Evolutionary conservation across 139 green algal species (phyloP), one percentile per base, ranked within the genome.

Genomic region (Chlorella sp.): DNA sequence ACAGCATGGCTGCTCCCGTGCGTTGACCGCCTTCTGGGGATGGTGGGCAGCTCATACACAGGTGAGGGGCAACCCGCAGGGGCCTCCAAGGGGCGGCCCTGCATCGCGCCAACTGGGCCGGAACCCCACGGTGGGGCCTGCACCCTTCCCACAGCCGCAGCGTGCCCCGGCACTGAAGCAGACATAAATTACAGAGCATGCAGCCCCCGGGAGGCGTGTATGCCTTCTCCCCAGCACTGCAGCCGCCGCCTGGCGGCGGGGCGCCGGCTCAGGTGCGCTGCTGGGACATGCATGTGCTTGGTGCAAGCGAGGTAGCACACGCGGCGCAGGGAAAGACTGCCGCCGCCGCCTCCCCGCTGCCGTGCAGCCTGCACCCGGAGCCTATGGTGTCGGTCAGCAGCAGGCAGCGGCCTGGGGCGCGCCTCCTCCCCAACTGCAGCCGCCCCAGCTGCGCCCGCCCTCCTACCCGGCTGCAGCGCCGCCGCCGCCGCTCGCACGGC

Each of bases 191-290:
- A 18, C 51, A 18, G 51, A 80, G 20, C 65, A 85, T 85, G 80
- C 80, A 85, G 38, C 80, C 71, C 15, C 9, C 39, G 13, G 34
- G 34, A 4, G 80, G 80, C 55, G 64, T n/a, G 15, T 85, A 57
- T n/a, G 17, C 60, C 6, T 82, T 82, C 36, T 3, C 18, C 12
- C 76, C 76, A 3, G 76, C 76, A 1, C 76, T 82, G 57, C 76
- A 72, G 76, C 51, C 51, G 51, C 51, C 51, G 51, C 51, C 51
- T 23, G 51, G 51, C 51, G 13, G 51, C 15, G 51, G 51, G 51
- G 11, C 51, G 51, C 51, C 9, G 15, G 51, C 51, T 15, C 51
- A 60, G 51, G 51, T 60, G 51, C 51, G 51, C 51, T 23, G 12
- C 51, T 2, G 51, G 7, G 51, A 60, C 51, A 60, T 60, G 51